Evolutionary conservation across 139 green algal species (phyloP), one percentile per base, ranked within the genome.

Genomic region (Spirogloea muscicola): DNA sequence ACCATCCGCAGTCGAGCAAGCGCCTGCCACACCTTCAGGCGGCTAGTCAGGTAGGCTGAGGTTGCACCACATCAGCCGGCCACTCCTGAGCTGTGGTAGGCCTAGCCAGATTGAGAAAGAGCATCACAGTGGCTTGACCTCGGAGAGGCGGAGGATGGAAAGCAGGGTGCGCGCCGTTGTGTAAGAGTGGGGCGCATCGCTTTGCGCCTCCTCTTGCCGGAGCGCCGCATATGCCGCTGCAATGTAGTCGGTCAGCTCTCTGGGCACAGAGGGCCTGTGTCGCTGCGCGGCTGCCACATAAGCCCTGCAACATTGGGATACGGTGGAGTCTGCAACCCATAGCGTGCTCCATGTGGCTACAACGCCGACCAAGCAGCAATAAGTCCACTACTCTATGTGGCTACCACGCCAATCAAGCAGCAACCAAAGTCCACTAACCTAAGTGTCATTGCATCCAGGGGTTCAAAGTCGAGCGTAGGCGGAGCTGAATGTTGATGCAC

Each of bases 101-200:
- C n/a, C n/a, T n/a, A n/a, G n/a, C n/a, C n/a, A n/a, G n/a, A n/a
- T n/a, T n/a, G n/a, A n/a, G n/a, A n/a, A n/a, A n/a, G n/a, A n/a
- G n/a, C n/a, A n/a, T n/a, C n/a, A n/a, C n/a, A n/a, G n/a, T n/a
- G n/a, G n/a, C n/a, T n/a, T n/a, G 0, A 81, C 73, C 68, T 82
- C 87, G 9, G 82, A 85, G 9, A 99, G 78, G 16, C 94, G 88
- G 61, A 99, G 84, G 74, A 98, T 96, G 76, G 84, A 91, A 43
- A 99, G 89, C 64, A 99, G 87, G 7, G 95, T 98, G 60, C 94
- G 87, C 1, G 94, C 92, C 0, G 94, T 99, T 36, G 69, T 83
- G 58, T 87, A 87, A 3, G 76, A 58, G 68, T 84, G 29, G 40
- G 42, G 38, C 46, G 77, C 48, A 7, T 83, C 71, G 18, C 77